These are phyloP conservation scores for Lactarius deliciosus DNA, from an alignment of 768 basidiomycete species.

Conservation along the genomic window DNA sequence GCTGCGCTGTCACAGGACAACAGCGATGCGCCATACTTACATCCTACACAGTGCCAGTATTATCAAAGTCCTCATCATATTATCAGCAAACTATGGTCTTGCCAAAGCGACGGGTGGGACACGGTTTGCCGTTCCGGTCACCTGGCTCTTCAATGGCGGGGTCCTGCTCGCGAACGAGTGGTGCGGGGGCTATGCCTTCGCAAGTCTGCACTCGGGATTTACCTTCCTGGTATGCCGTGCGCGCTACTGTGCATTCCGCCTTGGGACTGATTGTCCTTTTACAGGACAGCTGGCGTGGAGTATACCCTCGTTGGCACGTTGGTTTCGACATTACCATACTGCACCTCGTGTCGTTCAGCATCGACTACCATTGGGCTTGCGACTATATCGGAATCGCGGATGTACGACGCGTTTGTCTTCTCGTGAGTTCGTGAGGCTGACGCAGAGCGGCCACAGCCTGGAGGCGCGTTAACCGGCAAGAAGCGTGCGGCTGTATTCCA, in stretches of 20 bases:
- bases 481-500: constrained; percentile 60
- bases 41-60: constrained; percentile 79
- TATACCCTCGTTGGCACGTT: constrained; percentile 65
- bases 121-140: constrained; percentile 49
- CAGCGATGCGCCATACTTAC: constrained; percentile 74
- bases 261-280: not conserved
- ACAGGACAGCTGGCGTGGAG: constrained; percentile 67
- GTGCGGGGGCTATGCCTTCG: constrained; percentile 71
- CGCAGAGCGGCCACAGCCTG: constrained; percentile 26
- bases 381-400: constrained; percentile 41
- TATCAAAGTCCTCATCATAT: constrained; percentile 73
- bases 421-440: not conserved
- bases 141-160: constrained; percentile 76
- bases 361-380: constrained; percentile 90
- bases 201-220: constrained; percentile 52
- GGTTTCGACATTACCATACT: constrained; percentile 96
- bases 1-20: constrained; percentile 65
- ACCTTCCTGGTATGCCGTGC: constrained; percentile 56
- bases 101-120: constrained; percentile 48
- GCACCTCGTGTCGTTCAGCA: constrained; percentile 80
- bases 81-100: constrained; percentile 67
- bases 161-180: constrained; percentile 78
- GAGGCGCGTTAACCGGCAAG: constrained; percentile 49
- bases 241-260: too few relatives aligned
- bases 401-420: constrained; percentile 35